These are phyloP conservation scores for Margaritispora aquatica DNA, from an alignment of 495 filamentous ascomycete species.

Conservation along the genomic window DNA sequence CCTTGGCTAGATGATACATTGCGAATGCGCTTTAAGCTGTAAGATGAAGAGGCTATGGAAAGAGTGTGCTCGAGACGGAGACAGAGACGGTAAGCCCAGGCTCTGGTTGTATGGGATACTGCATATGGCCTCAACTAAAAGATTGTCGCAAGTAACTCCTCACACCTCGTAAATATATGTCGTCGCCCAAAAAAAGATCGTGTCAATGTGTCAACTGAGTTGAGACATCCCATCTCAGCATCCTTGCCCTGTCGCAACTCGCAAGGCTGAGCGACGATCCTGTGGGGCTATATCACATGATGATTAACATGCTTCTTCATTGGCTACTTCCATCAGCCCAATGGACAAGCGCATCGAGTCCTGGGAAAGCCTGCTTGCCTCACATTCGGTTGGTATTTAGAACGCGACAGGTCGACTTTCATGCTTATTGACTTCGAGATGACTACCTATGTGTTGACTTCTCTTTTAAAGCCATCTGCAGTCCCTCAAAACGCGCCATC, in stretches of 20 bases:
- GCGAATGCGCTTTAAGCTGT: background rate
- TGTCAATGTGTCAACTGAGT: conserved; percentile 3
- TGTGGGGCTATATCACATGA: background rate
- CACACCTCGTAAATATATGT: background rate
- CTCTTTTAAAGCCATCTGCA: background rate
- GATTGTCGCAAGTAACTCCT: background rate
- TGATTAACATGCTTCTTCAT: background rate
- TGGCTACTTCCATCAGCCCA: background rate
- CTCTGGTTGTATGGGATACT: background rate
- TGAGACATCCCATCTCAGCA: background rate
- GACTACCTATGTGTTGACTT: conserved; percentile 12
- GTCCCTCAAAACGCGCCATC: background rate
- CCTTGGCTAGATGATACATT: conserved; percentile 98
- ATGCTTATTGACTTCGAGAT: conserved; percentile 1
- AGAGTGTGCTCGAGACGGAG: background rate
- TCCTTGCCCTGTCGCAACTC: background rate
- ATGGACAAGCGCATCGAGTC: background rate
- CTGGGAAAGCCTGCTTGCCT: background rate
- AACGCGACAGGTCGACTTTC: background rate
- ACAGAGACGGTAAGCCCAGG: background rate
- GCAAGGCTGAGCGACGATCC: conserved; percentile 7
- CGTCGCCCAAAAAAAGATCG: background rate
- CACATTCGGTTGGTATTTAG: too few species aligned
- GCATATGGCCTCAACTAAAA: background rate
- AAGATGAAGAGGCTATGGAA: background rate